Percentiles rank a stretch among this genome's conserved stretches.
Evolutionary conservation across 495 filamentous ascomycete species (phyloP).

Genomic region (Cryomyces minteri): DNA sequence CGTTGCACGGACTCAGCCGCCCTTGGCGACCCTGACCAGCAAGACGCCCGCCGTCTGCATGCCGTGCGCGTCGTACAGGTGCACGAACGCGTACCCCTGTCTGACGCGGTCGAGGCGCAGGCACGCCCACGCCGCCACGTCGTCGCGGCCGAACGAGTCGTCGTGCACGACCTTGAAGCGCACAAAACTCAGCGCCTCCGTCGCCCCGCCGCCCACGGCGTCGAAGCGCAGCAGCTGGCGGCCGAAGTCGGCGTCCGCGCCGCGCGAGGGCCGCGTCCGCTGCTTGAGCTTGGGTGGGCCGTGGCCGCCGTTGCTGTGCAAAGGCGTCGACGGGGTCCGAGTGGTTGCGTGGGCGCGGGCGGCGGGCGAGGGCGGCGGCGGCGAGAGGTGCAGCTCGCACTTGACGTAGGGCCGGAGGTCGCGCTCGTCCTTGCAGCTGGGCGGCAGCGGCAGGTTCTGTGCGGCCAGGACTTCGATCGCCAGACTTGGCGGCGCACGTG

Average conservation of each 20-base stretch:
- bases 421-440: constrained; percentile 29
- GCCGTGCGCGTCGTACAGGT: constrained; percentile 47
- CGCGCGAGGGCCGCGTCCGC: constrained; percentile 40
- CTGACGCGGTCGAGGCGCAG: constrained; percentile 64
- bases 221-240: constrained; percentile 44
- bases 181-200: constrained; percentile 66
- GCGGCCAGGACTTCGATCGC: constrained; percentile 34
- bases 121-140: constrained; percentile 73
- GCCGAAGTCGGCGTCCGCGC: constrained; percentile 51
- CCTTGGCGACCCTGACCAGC: constrained; percentile 48
- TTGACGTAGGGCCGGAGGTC: constrained; percentile 64
- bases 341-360: constrained; percentile 16
- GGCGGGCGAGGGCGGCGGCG: constrained; percentile 20
- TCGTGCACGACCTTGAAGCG: constrained; percentile 65
- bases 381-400: constrained; percentile 64
- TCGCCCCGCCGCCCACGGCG: constrained; percentile 31
- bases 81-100: constrained; percentile 57
- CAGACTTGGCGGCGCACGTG: constrained; percentile 31
- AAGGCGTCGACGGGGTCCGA: too few relatives aligned
- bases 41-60: constrained; percentile 40
- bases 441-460: constrained; percentile 35
- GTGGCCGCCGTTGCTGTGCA: constrained; percentile 17
- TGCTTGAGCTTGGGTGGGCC: constrained; percentile 49
- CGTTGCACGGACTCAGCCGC: not conserved
- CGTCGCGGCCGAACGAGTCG: constrained; percentile 55